Evolutionary conservation across 371 early-diverging fungal genomes (phyloP).

Genomic region (Aphelidium insulamus): DNA sequence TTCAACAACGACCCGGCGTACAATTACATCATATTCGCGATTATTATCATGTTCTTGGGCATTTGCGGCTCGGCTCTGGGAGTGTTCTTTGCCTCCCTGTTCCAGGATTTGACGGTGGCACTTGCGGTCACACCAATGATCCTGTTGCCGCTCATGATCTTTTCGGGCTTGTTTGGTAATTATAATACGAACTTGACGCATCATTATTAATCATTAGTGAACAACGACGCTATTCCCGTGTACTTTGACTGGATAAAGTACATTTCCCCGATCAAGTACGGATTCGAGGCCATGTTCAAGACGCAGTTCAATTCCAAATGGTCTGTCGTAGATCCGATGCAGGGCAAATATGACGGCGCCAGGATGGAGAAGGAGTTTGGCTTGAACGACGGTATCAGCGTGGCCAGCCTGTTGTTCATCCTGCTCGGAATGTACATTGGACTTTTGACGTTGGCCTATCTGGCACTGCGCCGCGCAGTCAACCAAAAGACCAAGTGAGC

Average conservation of each 20-base stretch:
- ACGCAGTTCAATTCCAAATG: no score
- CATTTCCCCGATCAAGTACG: conserved; percentile 35
- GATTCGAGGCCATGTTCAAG: conserved; percentile 23
- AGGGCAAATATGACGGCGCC: background rate
- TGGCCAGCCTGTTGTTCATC: background rate
- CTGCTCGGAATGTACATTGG: background rate
- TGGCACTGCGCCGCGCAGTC: conserved; percentile 1
- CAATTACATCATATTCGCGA: conserved; percentile 18
- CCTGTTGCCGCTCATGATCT: conserved; percentile 17
- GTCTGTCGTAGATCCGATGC: background rate
- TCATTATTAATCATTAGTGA: no score
- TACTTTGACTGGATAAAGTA: conserved; percentile 32
- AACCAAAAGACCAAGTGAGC: no score
- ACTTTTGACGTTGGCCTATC: background rate
- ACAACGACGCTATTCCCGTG: conserved; percentile 25
- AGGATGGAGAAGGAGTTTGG: background rate
- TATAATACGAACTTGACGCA: no score
- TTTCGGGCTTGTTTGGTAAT: conserved; percentile 32
- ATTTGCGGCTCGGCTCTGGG: conserved; percentile 23
- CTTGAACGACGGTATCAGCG: background rate
- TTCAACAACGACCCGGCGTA: conserved; percentile 11
- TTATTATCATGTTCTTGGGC: conserved; percentile 4
- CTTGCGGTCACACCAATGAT: conserved; percentile 20
- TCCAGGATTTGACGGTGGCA: conserved; percentile 15
- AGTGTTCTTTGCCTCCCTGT: conserved; percentile 19